Conservation (phyloP, 495 filamentous ascomycete species). For the Penicillium paxilli region DNA sequence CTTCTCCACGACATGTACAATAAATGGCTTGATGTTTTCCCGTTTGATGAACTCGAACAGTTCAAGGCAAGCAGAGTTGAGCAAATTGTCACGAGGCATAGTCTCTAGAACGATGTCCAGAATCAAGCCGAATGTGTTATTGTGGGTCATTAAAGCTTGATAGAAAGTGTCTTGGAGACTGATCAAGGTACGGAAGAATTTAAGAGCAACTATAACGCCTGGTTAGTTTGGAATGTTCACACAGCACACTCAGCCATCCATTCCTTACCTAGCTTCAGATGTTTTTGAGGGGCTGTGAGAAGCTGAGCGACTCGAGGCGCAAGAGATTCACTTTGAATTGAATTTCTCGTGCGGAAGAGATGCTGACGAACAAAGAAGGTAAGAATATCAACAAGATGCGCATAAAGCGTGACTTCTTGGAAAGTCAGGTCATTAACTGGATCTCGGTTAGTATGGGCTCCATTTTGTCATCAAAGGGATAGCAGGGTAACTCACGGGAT, state of each 20-base stretch:
- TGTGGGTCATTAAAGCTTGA: slow-evolving; percentile 79
- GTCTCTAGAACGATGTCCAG: slow-evolving; percentile 85
- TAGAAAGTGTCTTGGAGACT: slow-evolving; percentile 91
- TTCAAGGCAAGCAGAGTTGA: slow-evolving; percentile 95
- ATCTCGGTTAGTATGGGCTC: slow-evolving; percentile 2
- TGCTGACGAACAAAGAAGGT: slow-evolving; percentile 94
- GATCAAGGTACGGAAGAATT: slow-evolving; percentile 90
- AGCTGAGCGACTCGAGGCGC: slow-evolving; percentile 81
- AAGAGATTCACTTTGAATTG: slow-evolving; percentile 79
- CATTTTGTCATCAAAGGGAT: neutral
- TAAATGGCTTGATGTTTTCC: slow-evolving; percentile 78
- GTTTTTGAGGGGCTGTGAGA: slow-evolving; percentile 83
- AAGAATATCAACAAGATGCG: slow-evolving; percentile 90
- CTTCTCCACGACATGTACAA: slow-evolving; percentile 83
- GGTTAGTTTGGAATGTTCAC: slow-evolving; percentile 8
- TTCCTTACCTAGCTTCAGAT: slow-evolving; percentile 81
- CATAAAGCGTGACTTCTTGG: slow-evolving; percentile 83
- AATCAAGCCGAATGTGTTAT: slow-evolving; percentile 83
- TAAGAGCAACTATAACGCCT: slow-evolving; percentile 69
- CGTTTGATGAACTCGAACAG: slow-evolving; percentile 90
- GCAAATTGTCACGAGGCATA: slow-evolving; percentile 92
- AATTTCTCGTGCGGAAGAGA: slow-evolving; percentile 80
- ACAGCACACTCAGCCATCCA: neutral
- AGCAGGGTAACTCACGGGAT: slow-evolving; percentile 45
- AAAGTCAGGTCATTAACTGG: slow-evolving; percentile 64